A percentile compares a stretch with the other conserved stretches of the same genome.
Evolutionary conservation across 805 yeast species (phyloP).

Genomic region (Clavispora phyllophila): DNA sequence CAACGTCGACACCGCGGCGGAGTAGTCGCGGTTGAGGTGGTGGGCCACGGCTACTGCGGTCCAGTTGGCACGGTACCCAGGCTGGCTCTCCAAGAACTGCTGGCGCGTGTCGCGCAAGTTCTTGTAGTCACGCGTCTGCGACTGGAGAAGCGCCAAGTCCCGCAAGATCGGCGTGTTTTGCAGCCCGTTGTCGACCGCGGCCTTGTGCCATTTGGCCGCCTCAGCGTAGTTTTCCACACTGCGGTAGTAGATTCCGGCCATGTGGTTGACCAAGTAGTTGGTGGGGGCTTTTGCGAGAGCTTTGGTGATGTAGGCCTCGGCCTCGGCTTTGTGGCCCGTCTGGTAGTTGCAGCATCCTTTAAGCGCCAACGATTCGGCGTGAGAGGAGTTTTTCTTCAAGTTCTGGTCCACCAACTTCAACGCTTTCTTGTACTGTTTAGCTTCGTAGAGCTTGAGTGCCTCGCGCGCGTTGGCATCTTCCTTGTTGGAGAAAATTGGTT

Average conservation of each 20-base stretch:
- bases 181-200: constrained; percentile 73
- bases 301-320: constrained; percentile 52
- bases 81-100: constrained; percentile 60
- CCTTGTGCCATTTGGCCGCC: constrained; percentile 73
- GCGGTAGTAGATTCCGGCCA: constrained; percentile 80
- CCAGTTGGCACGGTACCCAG: constrained; percentile 90
- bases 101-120: constrained; percentile 60
- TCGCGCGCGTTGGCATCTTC: constrained; percentile 75
- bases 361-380: constrained; percentile 77
- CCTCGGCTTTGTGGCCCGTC: constrained; percentile 58
- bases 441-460: constrained; percentile 78
- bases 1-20: constrained; percentile 67
- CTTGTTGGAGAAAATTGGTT: constrained; percentile 42
- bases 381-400: constrained; percentile 68
- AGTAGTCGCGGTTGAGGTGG: constrained; percentile 63
- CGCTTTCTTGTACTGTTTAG: constrained; percentile 82
- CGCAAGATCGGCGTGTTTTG: constrained; percentile 73
- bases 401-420: constrained; percentile 69
- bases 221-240: constrained; percentile 62
- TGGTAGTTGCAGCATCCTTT: constrained; percentile 70
- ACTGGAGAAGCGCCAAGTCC: constrained; percentile 74
- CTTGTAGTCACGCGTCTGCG: constrained; percentile 73
- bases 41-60: constrained; percentile 83
- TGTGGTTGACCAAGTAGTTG: constrained; percentile 75
- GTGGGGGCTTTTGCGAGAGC: constrained; percentile 56